Percentiles rank a stretch among this genome's conserved stretches.
phyloP scores from a whole-genome alignment of 2,329 filamentous ascomycete genomes.

The Epicoccum sorghinum region DNA sequence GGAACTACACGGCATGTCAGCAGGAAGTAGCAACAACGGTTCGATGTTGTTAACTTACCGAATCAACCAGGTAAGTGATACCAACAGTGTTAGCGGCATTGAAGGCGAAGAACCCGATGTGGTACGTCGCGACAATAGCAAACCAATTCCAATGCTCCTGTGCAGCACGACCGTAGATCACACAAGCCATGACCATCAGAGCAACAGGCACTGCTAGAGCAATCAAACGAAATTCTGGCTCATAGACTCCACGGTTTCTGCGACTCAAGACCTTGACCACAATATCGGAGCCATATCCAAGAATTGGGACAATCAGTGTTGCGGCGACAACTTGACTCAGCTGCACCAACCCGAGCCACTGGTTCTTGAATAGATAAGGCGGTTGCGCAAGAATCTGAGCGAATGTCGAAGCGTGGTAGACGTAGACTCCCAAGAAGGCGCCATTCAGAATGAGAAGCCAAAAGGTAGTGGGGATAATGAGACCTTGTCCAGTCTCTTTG shows the following conservation, averaged over 20 bases:
- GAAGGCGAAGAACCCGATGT: not conserved
- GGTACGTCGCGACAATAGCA: not conserved
- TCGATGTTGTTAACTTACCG: not conserved
- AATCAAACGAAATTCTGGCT: not conserved
- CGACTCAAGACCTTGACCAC: not conserved
- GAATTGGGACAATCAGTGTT: not conserved
- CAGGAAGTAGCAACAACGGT: no score
- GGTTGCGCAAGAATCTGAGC: not conserved
- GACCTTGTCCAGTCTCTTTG: not conserved
- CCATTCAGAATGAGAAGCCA: not conserved
- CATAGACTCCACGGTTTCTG: not conserved
- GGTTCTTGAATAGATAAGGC: not conserved
- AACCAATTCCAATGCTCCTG: not conserved
- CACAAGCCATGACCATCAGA: not conserved
- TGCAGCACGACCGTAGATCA: not conserved
- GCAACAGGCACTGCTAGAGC: not conserved
- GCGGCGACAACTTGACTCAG: not conserved
- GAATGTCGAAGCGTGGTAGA: not conserved
- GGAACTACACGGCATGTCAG: not conserved
- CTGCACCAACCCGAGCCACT: not conserved
- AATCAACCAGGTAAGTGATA: not conserved
- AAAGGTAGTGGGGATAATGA: not conserved
- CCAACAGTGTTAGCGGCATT: not conserved
- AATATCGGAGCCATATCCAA: not conserved
- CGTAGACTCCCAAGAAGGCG: not conserved